Evolutionary conservation across 2,329 filamentous ascomycete genomes (phyloP).

Genomic region (Talaromyces albobiverticillius): DNA sequence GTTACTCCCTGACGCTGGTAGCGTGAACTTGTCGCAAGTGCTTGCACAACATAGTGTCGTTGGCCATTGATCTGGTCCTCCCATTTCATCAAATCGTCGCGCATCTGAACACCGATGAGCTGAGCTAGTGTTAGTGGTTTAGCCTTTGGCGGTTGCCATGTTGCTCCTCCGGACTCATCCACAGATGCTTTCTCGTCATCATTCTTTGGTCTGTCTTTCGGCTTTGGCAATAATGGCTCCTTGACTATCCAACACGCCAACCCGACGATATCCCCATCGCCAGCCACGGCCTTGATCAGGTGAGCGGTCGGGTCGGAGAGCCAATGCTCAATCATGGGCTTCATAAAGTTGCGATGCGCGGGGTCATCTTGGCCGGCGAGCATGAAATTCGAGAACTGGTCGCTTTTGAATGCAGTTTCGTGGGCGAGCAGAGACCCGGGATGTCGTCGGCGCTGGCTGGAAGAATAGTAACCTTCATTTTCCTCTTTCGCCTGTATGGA

Average conservation of each 20-base stretch:
- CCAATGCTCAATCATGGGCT: neutral
- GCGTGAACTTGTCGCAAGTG: neutral
- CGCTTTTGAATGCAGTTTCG: neutral
- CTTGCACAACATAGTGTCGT: neutral
- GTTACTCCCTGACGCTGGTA: neutral
- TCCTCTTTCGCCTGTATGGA: too few relatives aligned
- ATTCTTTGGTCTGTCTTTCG: neutral
- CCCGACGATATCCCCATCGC: neutral
- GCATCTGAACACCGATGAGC: neutral
- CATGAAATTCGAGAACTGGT: neutral
- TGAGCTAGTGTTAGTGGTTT: neutral
- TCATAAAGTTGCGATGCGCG: neutral
- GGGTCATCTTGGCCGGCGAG: neutral
- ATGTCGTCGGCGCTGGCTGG: neutral
- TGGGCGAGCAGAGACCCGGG: neutral
- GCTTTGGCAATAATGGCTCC: too few relatives aligned
- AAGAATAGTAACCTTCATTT: slow-evolving; percentile 2
- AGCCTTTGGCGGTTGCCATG: neutral
- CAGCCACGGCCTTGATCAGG: neutral
- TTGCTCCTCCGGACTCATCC: neutral
- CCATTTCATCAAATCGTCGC: neutral
- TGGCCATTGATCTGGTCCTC: neutral
- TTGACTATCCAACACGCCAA: neutral
- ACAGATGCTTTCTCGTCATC: neutral
- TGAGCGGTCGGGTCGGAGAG: neutral